Base-by-base conservation (phyloP, 1,139 yeast species). In the Geotrichum citri-aurantii region DNA sequence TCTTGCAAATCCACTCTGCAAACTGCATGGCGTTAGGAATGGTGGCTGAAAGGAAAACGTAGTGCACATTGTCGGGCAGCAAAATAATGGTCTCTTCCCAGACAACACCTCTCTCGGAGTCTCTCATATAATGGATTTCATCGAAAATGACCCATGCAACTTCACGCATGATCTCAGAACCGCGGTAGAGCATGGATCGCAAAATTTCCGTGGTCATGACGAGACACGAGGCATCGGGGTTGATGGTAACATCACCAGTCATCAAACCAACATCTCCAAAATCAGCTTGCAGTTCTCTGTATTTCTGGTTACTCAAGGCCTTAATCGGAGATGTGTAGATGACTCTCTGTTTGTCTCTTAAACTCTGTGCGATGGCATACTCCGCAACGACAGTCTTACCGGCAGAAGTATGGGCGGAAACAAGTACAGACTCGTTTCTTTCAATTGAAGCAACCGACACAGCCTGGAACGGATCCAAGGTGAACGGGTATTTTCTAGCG, bases 21-120 rank as follows among this genome's bases (percentile, higher is more conserved):
- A 93, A 93, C 71, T 93, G 97, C 87, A 90, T 88, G 3, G 99
- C 97, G 71, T 93, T 93, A 46, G 99, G 99, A 64, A 93, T 95
- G 2, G 99, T 93, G 55, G 99, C 99, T 14, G 97, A 91, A 49
- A 92, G 75, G 57, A 92, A 77, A 61, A 92, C 90, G 68, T 87
- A 88, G 66, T 89, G 91, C 57, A 93, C 96, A 72, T 91, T 96
- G 50, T 92, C 97, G 0, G 99, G 99, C 51, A 93, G 78, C 90
- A 93, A 85, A 65, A 93, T 93, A 62, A 93, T 93, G 8, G 95
- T 96, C 72, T 93, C 99, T 74, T 93, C 99, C 99, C 99, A 93
- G 6, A 93, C 99, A 40, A 93, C 99, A 69, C 99, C 99, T 72
- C 99, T 82, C 68, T 91, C 97, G 60, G 89, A 88, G 75, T 93